Base-by-base conservation (phyloP, 148 eudicot genomes). In the Agrostemma githago region DNA sequence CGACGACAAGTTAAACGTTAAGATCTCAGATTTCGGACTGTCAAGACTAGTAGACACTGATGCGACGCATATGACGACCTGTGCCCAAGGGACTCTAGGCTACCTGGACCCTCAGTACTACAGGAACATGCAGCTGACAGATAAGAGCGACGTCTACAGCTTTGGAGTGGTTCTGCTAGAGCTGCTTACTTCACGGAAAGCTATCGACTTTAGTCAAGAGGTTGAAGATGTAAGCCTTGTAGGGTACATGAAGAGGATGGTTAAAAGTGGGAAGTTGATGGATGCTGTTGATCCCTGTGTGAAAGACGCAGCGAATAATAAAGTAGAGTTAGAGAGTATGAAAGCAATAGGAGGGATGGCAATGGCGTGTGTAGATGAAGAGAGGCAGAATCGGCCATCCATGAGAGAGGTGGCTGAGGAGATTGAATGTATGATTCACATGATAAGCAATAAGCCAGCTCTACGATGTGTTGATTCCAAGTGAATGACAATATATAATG, bases 71-170 rank as follows among this genome's bases (percentile, higher is more conserved):
- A 83, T 84, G 37, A 54, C 80, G 21, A 88, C 89, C 2, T 78
- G 82, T 37, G 88, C 89, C 60, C 89, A 86, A 51, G 92, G 89
- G 9, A 86, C 86, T 0, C 37, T 88, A 7, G 88, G 92, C 37
- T 88, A 88, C 62, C 86, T 88, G 5, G 92, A 88, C 44, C 89
- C 89, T 16, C 85, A 88, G 53, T 86, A 88, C 39, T 88, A 86
- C 43, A 64, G 81, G 2, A 85, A 88, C 76, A 77, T 84, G 71
- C 88, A 84, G 44, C 46, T 88, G 42, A 85, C 93, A 0, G 87
- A 79, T 17, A 83, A 79, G 79, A 87, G 90, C 5, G 90, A 87
- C 62, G 90, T 89, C 16, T 89, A 89, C 61, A 89, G 92, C 71
- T 87, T 89, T 73, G 90, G 92, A 12, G 92, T 89, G 5, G 88